Base-by-base conservation (phyloP, 1,139 yeast species). In the Saccharomyces pastorianus region DNA sequence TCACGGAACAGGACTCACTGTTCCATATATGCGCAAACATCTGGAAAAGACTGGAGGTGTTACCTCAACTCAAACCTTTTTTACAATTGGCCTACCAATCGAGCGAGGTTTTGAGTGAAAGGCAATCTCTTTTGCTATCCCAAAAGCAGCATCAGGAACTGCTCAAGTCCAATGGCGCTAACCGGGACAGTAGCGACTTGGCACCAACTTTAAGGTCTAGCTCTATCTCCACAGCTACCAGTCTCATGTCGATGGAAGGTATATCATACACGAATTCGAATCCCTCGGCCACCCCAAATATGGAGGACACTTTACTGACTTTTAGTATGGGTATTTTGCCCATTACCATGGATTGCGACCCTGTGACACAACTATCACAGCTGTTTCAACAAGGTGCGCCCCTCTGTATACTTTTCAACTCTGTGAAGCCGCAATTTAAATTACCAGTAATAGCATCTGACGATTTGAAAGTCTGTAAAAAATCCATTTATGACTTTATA, bases 301-400 rank as follows among this genome's bases (percentile, higher is more conserved):
- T 64, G 64, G 68, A 65, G 50, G 69, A 66, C 51, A 65, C 70
- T 2, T 48, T 67, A 14, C 54, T 67, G 46, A 85, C 93, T 0
- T 85, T 83, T 69, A 79, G 88, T 32, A 85, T 88, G 47, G 95
- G 95, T 28, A 84, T 84, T 23, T 72, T 85, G 50, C 95, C 95
- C 2, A 85, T 88, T 2, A 82, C 80, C 54, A 76, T 82, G 55
- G 79, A 81, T 55, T 85, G 88, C 63, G 99, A 93, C 67, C 97
- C 99, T 2, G 97, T 88, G 2, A 89, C 97, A 1, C 91, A 89
- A 60, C 71, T 93, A 51, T 88, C 96, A 83, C 85, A 88, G 62
- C 75, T 93, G 49, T 85, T 93, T 65, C 95, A 93, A 63, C 90
- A 88, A 64, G 99, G 99, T 7, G 86, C 96, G 2, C 96, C 98